Evolutionary conservation across 2,329 filamentous ascomycete species (phyloP).

Genomic region (Pseudopithomyces maydicus): DNA sequence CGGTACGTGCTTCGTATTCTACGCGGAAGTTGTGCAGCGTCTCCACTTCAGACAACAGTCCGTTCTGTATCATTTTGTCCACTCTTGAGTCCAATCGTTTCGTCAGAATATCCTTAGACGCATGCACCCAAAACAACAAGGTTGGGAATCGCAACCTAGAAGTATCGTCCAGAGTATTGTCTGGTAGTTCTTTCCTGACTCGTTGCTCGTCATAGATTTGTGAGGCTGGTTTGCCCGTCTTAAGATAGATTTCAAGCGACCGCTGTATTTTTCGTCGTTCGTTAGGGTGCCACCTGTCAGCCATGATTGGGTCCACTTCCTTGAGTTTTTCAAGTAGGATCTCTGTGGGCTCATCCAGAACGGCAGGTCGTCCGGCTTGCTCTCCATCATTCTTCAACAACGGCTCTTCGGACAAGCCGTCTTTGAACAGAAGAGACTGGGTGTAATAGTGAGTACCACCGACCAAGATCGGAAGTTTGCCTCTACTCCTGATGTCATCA

Average conservation of each 20-base stretch:
- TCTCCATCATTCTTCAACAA: constrained; percentile 32
- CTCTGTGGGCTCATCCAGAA: constrained; percentile 73
- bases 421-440: constrained; percentile 82
- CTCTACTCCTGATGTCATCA: constrained; percentile 75
- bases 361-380: constrained; percentile 59
- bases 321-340: constrained; percentile 73
- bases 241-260: constrained; percentile 87
- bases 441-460: constrained; percentile 97
- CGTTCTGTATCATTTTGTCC: constrained; percentile 77
- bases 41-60: constrained; percentile 67
- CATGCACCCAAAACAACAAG: constrained; percentile 86
- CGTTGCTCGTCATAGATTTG: constrained; percentile 83
- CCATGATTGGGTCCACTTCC: constrained; percentile 88
- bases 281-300: constrained; percentile 89
- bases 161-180: not conserved
- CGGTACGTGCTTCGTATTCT: constrained; percentile 50
- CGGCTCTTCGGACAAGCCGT: constrained; percentile 63
- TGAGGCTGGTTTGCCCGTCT: constrained; percentile 80
- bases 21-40: constrained; percentile 57
- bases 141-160: constrained; percentile 58
- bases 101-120: constrained; percentile 70
- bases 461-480: constrained; percentile 85
- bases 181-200: constrained; percentile 35
- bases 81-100: constrained; percentile 76
- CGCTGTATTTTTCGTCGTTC: constrained; percentile 88